These are phyloP conservation scores for Trypanosoma vivax DNA, from an alignment of 208 protist species.

Conservation along the genomic window DNA sequence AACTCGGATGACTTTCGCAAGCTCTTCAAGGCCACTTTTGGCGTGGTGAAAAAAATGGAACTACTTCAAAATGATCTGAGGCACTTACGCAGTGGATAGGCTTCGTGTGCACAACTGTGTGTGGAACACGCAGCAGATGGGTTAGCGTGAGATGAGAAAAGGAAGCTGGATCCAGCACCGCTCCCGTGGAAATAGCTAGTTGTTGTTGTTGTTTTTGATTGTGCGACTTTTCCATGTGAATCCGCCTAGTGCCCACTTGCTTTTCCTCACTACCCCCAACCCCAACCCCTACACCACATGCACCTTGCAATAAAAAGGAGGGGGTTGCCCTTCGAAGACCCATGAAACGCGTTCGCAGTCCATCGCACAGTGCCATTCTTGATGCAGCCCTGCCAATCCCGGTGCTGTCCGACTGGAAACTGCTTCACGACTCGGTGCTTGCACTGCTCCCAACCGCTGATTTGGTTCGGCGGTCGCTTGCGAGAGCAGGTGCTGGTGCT, in stretches of 20 bases:
- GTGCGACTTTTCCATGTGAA: too few relatives aligned
- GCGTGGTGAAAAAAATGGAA: slow-evolving; percentile 66
- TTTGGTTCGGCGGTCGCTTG: slow-evolving; percentile 7
- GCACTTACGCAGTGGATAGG: not conserved
- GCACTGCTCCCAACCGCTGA: slow-evolving; percentile 12
- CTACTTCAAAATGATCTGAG: slow-evolving; percentile 70
- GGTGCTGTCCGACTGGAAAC: slow-evolving; percentile 15
- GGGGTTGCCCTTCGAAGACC: not conserved
- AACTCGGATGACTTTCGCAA: slow-evolving; percentile 47
- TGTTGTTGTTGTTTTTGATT: too few relatives aligned
- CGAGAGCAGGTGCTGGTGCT: not conserved
- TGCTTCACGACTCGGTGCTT: slow-evolving; percentile 18
- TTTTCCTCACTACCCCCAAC: too few relatives aligned
- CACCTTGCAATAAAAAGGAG: too few relatives aligned
- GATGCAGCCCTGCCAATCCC: slow-evolving; percentile 1
- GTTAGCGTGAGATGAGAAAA: too few relatives aligned
- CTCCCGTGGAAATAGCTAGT: too few relatives aligned
- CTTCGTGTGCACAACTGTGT: too few relatives aligned
- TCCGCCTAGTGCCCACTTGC: too few relatives aligned
- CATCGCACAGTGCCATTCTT: slow-evolving; percentile 1
- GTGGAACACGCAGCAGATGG: too few relatives aligned
- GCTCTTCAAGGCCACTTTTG: slow-evolving; percentile 83
- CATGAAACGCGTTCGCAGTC: slow-evolving; percentile 22
- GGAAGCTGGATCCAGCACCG: too few relatives aligned
- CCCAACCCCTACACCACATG: too few relatives aligned